A percentile compares a stretch with the other conserved stretches of the same genome.
These are phyloP conservation scores for Senecio squalidus DNA, from an alignment of 140 eudicot genomes.

Conservation along the genomic window DNA sequence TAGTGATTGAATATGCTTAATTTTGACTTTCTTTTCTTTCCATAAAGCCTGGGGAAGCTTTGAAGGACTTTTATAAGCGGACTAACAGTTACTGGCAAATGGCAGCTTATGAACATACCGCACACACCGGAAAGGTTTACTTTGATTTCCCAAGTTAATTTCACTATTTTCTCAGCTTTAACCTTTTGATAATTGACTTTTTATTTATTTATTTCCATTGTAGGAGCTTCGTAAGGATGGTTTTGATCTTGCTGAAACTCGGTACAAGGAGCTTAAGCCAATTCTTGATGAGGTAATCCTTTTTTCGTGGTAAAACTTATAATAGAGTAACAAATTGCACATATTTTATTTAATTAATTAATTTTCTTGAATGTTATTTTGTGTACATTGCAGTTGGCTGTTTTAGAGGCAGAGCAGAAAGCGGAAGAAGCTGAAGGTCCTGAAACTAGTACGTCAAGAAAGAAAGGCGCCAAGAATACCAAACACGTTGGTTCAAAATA, in stretches of 20 bases:
- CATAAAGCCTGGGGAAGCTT: constrained; percentile 86
- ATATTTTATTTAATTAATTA: constrained; percentile 1
- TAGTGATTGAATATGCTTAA: not conserved
- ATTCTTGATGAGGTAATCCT: constrained; percentile 84
- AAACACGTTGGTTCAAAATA: constrained; percentile 49
- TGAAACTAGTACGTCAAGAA: constrained; percentile 57
- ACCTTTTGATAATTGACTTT: constrained; percentile 4
- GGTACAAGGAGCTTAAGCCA: constrained; percentile 93
- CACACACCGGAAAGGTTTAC: constrained; percentile 93
- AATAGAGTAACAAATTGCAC: not conserved
- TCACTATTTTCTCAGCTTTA: constrained; percentile 10
- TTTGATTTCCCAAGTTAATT: not conserved
- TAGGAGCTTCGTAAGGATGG: constrained; percentile 99
- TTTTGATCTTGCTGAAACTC: constrained; percentile 92
- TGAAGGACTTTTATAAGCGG: constrained; percentile 91
- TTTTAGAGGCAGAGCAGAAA: constrained; percentile 91
- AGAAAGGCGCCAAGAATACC: constrained; percentile 57
- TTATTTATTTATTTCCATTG: constrained; percentile 8
- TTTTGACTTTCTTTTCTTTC: not conserved
- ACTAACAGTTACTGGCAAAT: constrained; percentile 98
- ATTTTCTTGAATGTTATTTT: not conserved
- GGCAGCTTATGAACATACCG: constrained; percentile 99
- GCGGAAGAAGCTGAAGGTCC: constrained; percentile 96
- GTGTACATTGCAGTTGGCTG: constrained; percentile 49
- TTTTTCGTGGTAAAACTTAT: not conserved